These are phyloP conservation scores for Coemansia sp. DNA, from an alignment of 371 early-diverging fungal genomes.

Conservation along the genomic window DNA sequence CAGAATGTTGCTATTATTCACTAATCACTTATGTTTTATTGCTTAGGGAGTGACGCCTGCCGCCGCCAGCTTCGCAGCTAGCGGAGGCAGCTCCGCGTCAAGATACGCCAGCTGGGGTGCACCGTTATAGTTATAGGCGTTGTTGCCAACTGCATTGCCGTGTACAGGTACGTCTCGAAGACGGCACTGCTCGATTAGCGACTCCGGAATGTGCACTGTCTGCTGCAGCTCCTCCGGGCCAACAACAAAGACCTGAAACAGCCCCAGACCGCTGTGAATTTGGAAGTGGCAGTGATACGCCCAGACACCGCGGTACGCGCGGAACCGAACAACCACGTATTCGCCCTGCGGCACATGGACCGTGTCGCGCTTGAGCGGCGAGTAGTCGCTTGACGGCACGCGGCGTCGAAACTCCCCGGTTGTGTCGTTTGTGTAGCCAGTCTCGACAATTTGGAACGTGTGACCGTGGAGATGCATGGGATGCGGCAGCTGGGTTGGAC, in stretches of 20 bases:
- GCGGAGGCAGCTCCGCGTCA: not conserved
- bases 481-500: slow-evolving; percentile 65
- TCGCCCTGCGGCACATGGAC: slow-evolving; percentile 60
- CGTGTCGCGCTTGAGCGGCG: slow-evolving; percentile 67
- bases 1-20: too few species aligned
- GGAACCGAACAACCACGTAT: slow-evolving; percentile 64
- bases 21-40: not conserved
- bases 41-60: not conserved
- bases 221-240: slow-evolving; percentile 36
- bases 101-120: slow-evolving; percentile 54
- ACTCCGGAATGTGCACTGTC: slow-evolving; percentile 52
- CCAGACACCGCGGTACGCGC: slow-evolving; percentile 79
- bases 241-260: slow-evolving; percentile 19
- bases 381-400: not conserved
- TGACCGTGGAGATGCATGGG: slow-evolving; percentile 91
- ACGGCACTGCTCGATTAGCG: slow-evolving; percentile 57
- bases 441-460: slow-evolving; percentile 66
- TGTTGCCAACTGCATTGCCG: slow-evolving; percentile 68
- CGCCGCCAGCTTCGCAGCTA: not conserved
- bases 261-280: slow-evolving; percentile 20
- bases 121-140: slow-evolving; percentile 55
- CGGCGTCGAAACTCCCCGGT: slow-evolving; percentile 27
- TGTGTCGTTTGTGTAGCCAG: slow-evolving; percentile 43
- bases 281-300: slow-evolving; percentile 76
- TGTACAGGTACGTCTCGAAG: slow-evolving; percentile 54